phyloP scores from a whole-genome alignment of 2,329 filamentous ascomycete species.

The Didymella pomorum region DNA sequence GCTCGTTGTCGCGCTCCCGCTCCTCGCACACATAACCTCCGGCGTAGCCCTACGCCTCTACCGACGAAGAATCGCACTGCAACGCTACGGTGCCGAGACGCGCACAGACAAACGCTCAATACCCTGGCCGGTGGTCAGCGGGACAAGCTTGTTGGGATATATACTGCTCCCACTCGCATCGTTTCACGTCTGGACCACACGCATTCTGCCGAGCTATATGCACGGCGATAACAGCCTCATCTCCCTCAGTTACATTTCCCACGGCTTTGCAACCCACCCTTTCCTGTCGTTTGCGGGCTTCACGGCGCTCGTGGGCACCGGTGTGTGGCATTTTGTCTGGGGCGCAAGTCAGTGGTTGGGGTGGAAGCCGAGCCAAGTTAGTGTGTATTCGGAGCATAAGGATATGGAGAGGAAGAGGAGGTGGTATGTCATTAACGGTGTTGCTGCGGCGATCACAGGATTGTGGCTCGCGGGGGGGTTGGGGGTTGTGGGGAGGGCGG shows the following conservation, averaged over 20 bases:
- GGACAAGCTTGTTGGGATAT: conserved; percentile 78
- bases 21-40: conserved; percentile 77
- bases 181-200: conserved; percentile 78
- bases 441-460: conserved; percentile 64
- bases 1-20: conserved; percentile 76
- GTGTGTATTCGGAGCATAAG: conserved; percentile 58
- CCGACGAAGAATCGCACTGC: conserved; percentile 73
- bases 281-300: conserved; percentile 74
- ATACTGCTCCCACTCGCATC: conserved; percentile 69
- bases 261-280: conserved; percentile 80
- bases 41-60: conserved; percentile 80
- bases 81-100: conserved; percentile 76
- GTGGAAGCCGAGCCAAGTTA: conserved; percentile 65
- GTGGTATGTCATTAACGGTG: conserved; percentile 75
- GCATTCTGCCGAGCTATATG: conserved; percentile 74
- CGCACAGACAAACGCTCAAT: conserved; percentile 57
- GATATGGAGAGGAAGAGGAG: conserved; percentile 67
- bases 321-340: conserved; percentile 81
- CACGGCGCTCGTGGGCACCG: conserved; percentile 69
- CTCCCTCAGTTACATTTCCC: conserved; percentile 81
- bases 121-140: conserved; percentile 75
- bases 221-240: conserved; percentile 89
- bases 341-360: conserved; percentile 85
- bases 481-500: conserved; percentile 77
- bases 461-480: conserved; percentile 86